These are phyloP conservation scores for Lentinula aciculospora DNA, from an alignment of 768 basidiomycete species.

Conservation along the genomic window DNA sequence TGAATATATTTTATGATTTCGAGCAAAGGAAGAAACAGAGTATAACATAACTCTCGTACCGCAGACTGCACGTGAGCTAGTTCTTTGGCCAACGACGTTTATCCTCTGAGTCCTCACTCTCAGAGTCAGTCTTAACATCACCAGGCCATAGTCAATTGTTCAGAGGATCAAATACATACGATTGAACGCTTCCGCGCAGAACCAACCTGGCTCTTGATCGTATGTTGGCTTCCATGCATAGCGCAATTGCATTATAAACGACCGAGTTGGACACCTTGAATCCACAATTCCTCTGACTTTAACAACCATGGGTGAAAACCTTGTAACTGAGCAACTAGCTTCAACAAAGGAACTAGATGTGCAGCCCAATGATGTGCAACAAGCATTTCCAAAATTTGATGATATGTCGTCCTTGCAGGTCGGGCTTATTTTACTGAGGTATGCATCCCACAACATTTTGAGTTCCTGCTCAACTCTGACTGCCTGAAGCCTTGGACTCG, in stretches of 20 bases:
- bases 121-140: not conserved
- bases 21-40: no score
- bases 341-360: not conserved
- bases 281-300: not conserved
- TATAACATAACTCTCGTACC: no score
- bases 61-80: not conserved
- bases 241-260: no score
- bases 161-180: not conserved
- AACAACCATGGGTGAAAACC: not conserved
- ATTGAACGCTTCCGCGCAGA: not conserved
- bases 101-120: no score
- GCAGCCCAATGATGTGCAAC: not conserved
- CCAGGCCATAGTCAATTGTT: not conserved
- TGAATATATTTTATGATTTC: no score
- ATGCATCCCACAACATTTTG: not conserved
- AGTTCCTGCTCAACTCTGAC: not conserved
- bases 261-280: no score
- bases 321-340: not conserved
- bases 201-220: no score
- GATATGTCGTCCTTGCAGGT: conserved; percentile 10
- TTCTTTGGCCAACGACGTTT: not conserved
- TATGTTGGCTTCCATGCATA: no score
- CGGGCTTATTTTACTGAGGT: conserved; percentile 8
- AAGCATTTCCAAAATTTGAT: conserved; percentile 9
- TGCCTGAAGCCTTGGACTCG: conserved; percentile 6